These are phyloP conservation scores for Mycena floridula DNA, from an alignment of 768 basidiomycete species.

Conservation along the genomic window DNA sequence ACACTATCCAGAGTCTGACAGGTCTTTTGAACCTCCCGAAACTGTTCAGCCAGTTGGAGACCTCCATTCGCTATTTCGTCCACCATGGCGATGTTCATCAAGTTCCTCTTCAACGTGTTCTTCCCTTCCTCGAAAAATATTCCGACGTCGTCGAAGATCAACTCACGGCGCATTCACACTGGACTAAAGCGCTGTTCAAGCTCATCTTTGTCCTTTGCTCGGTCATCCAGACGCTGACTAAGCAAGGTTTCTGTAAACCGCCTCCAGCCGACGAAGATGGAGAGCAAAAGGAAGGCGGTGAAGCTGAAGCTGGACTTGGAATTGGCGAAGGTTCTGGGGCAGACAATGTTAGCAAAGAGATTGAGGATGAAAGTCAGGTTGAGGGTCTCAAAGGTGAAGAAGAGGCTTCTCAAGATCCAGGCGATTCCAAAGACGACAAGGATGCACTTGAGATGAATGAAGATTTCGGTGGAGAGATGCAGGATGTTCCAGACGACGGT, in stretches of 20 bases:
- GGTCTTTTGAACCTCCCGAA: conserved; percentile 40
- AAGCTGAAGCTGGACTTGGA: conserved; percentile 71
- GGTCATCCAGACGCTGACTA: conserved; percentile 64
- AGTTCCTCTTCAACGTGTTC: conserved; percentile 34
- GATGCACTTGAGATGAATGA: conserved; percentile 89
- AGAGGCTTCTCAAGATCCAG: conserved; percentile 35
- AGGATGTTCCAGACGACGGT: conserved; percentile 71
- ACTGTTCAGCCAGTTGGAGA: conserved; percentile 34
- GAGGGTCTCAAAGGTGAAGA: conserved; percentile 82
- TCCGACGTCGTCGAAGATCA: conserved; percentile 49
- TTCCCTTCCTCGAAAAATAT: conserved; percentile 76
- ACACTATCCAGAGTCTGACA: conserved; percentile 38
- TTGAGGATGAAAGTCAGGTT: conserved; percentile 94
- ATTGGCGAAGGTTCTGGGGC: conserved; percentile 82
- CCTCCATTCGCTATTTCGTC: conserved; percentile 31
- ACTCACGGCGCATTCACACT: conserved; percentile 49
- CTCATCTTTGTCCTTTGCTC: conserved; percentile 73
- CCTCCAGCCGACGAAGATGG: conserved; percentile 59
- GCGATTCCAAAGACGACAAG: conserved; percentile 43
- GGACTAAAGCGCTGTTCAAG: conserved; percentile 81
- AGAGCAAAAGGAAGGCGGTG: conserved; percentile 39
- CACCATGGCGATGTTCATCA: conserved; percentile 25
- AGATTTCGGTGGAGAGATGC: conserved; percentile 83
- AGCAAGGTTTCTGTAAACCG: conserved; percentile 91
- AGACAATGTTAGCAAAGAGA: conserved; percentile 89